phyloP scores from a whole-genome alignment of 1,139 yeast species.

The Pichia kudriavzevii region DNA sequence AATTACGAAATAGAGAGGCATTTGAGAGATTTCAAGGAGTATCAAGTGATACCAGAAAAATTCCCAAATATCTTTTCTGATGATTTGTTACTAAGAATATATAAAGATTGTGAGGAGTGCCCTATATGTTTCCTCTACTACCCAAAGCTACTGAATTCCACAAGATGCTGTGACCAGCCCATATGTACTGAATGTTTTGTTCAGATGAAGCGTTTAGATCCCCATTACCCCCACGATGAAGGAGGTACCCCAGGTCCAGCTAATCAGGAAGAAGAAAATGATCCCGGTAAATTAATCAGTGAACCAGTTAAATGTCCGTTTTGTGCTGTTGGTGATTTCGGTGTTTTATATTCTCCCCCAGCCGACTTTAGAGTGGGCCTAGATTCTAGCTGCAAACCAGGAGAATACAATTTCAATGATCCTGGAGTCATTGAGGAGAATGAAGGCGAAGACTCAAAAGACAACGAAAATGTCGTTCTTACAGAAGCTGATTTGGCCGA shows the following conservation, averaged over 20 bases:
- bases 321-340: conserved; percentile 84
- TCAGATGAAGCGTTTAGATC: conserved; percentile 87
- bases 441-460: neutral
- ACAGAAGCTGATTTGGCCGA: conserved; percentile 10
- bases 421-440: conserved; percentile 4
- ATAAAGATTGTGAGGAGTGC: conserved; percentile 68
- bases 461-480: conserved; percentile 15
- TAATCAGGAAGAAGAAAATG: conserved; percentile 27
- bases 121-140: conserved; percentile 89
- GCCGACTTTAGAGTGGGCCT: conserved; percentile 45
- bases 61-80: conserved; percentile 32
- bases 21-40: conserved; percentile 31
- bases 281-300: conserved; percentile 61
- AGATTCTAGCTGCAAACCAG: conserved; percentile 34
- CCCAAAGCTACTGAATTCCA: conserved; percentile 69
- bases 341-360: conserved; percentile 65
- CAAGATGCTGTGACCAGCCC: conserved; percentile 91
- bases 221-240: conserved; percentile 84
- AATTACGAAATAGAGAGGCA: conserved; percentile 43
- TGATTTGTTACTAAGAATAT: conserved; percentile 42
- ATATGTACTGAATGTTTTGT: conserved; percentile 97
- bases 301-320: conserved; percentile 92
- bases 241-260: conserved; percentile 24
- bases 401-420: conserved; percentile 26
- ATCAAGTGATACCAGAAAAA: conserved; percentile 24